phyloP scores from a whole-genome alignment of 169 alveolate species.

The Cryptosporidium sp. region DNA sequence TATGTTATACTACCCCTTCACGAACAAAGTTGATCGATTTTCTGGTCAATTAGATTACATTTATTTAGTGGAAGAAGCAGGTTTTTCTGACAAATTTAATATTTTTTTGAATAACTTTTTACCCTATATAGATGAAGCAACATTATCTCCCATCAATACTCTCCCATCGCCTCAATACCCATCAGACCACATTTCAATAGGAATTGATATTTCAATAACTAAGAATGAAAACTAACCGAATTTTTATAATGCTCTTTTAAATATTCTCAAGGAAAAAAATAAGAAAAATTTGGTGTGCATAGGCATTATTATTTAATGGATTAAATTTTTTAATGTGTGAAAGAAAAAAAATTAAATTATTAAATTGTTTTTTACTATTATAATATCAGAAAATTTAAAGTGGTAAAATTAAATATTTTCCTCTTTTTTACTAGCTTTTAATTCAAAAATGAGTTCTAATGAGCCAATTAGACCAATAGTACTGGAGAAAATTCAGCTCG shows the following conservation, averaged over 20 bases:
- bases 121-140: slow-evolving; percentile 12
- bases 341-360: background rate
- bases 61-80: slow-evolving; percentile 21
- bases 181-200: slow-evolving; percentile 68
- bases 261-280: background rate
- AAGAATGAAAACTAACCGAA: background rate
- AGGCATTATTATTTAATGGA: background rate
- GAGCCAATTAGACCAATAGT: slow-evolving; percentile 56
- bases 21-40: slow-evolving; percentile 43
- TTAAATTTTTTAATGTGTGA: background rate
- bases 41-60: slow-evolving; percentile 73
- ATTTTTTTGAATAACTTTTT: slow-evolving; percentile 35
- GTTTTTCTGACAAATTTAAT: background rate
- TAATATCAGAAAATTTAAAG: background rate
- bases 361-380: background rate
- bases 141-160: slow-evolving; percentile 8
- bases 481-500: slow-evolving; percentile 58
- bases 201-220: slow-evolving; percentile 46
- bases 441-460: background rate
- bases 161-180: slow-evolving; percentile 65
- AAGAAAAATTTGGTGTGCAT: slow-evolving; percentile 4
- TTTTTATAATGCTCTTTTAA: background rate
- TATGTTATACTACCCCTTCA: slow-evolving; percentile 35
- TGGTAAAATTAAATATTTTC: background rate
- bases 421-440: background rate